These are phyloP conservation scores for Paulownia fortunei DNA, from an alignment of 257 asterid genomes.

Conservation along the genomic window DNA sequence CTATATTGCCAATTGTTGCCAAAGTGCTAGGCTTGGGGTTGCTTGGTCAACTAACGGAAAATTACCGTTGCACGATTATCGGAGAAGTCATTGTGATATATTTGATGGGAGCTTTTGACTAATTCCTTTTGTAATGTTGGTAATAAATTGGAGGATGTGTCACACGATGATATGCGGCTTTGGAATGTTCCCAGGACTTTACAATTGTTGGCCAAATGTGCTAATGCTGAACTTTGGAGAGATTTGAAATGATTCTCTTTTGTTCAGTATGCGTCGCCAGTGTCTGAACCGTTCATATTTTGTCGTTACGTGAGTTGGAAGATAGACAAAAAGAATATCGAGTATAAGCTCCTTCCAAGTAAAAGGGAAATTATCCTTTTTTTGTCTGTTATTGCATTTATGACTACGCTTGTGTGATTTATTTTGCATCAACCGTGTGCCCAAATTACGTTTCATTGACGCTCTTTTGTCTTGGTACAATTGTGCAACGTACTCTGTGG, in stretches of 20 bases:
- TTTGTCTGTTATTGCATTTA: constrained; percentile 5
- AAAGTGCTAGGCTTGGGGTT: constrained; percentile 6
- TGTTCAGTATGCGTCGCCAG: constrained; percentile 1
- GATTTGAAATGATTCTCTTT: neutral
- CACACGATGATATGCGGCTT: constrained; percentile 6
- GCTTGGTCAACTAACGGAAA: constrained; percentile 5
- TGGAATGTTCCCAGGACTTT: constrained; percentile 20
- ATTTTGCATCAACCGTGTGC: neutral
- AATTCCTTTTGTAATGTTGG: constrained; percentile 20
- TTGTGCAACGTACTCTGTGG: neutral
- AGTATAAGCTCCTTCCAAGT: constrained; percentile 11
- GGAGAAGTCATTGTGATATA: neutral
- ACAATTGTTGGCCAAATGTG: constrained; percentile 18
- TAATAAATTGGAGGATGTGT: constrained; percentile 19
- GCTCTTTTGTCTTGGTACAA: neutral
- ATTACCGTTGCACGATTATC: constrained; percentile 3
- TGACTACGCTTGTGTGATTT: neutral
- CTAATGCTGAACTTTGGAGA: constrained; percentile 19
- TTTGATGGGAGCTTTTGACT: constrained; percentile 4
- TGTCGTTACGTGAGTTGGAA: constrained; percentile 4
- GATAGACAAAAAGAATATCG: constrained; percentile 3
- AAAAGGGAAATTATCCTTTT: constrained; percentile 19
- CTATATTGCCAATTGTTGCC: constrained; percentile 1
- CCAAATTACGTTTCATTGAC: constrained; percentile 18
- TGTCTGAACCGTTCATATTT: neutral